A percentile compares a stretch with the other conserved stretches of the same genome.
Evolutionary conservation across 371 early-diverging fungal genomes (phyloP).

Genomic region (Syncephalis fuscata): DNA sequence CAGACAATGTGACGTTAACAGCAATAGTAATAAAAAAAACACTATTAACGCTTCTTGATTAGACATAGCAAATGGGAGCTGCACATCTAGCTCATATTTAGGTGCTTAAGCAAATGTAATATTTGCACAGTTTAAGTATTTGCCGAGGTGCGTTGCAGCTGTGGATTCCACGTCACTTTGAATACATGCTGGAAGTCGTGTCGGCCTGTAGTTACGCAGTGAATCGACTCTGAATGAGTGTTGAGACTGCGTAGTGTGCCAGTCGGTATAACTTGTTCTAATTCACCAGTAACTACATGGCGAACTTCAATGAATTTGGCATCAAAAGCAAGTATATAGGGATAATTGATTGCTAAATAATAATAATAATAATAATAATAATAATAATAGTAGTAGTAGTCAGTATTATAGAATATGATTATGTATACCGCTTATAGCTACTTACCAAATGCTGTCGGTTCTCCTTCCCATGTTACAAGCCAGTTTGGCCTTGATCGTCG

Average conservation of each 20-base stretch:
- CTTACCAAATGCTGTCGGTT: conserved; percentile 46
- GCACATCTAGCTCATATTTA: too few species aligned
- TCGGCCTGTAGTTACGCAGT: conserved; percentile 3
- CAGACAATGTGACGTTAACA: too few species aligned
- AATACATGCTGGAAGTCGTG: conserved; percentile 1
- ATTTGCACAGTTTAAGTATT: neutral
- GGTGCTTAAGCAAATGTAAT: neutral
- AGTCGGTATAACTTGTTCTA: conserved; percentile 42
- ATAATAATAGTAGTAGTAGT: too few species aligned
- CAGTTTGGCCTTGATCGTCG: conserved; percentile 50
- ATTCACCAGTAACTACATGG: conserved; percentile 58
- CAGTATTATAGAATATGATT: too few species aligned
- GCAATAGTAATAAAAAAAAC: neutral
- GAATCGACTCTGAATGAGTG: conserved; percentile 16
- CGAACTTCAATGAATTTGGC: conserved; percentile 79
- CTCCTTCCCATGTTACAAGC: conserved; percentile 61
- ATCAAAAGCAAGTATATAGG: conserved; percentile 81
- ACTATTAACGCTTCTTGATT: too few species aligned
- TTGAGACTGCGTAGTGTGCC: conserved; percentile 36
- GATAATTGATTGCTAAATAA: conserved; percentile 47
- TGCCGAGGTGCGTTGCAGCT: neutral
- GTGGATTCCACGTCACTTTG: neutral
- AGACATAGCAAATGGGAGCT: too few species aligned
- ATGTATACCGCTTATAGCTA: neutral
- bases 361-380: conserved; percentile 4